Conservation (phyloP, 148 eudicot genomes). For the Chenopodium album region DNA sequence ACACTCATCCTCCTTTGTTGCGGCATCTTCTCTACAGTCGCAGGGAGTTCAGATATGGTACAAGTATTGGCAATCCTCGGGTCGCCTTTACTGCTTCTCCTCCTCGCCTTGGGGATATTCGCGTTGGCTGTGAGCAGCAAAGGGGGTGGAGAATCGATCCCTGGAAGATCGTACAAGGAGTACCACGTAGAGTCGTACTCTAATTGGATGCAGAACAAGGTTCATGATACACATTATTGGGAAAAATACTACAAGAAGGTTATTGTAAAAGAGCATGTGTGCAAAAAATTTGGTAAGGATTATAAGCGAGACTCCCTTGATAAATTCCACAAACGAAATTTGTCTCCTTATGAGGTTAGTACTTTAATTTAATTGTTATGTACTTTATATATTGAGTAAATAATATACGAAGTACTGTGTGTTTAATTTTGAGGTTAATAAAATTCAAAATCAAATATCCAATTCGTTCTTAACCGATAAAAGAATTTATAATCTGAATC, state of each 20-base stretch:
- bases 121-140: background rate
- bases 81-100: background rate
- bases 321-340: background rate
- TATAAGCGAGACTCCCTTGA: constrained; percentile 4
- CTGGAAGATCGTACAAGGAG: constrained; percentile 3
- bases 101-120: constrained; percentile 3
- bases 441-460: no score
- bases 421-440: no score
- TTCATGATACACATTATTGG: constrained; percentile 7
- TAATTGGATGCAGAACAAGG: constrained; percentile 7
- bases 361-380: no score
- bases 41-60: no score
- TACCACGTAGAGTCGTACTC: background rate
- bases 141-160: background rate
- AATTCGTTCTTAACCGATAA: no score
- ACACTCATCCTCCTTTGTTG: no score
- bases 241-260: constrained; percentile 2
- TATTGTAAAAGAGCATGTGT: background rate
- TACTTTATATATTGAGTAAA: no score
- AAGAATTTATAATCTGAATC: no score
- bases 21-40: no score
- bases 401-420: no score
- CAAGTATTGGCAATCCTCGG: no score
- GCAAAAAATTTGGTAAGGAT: background rate
- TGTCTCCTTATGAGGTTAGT: background rate